Conservation (phyloP, 73 alveolate species). For the Effrenium voratum region DNA sequence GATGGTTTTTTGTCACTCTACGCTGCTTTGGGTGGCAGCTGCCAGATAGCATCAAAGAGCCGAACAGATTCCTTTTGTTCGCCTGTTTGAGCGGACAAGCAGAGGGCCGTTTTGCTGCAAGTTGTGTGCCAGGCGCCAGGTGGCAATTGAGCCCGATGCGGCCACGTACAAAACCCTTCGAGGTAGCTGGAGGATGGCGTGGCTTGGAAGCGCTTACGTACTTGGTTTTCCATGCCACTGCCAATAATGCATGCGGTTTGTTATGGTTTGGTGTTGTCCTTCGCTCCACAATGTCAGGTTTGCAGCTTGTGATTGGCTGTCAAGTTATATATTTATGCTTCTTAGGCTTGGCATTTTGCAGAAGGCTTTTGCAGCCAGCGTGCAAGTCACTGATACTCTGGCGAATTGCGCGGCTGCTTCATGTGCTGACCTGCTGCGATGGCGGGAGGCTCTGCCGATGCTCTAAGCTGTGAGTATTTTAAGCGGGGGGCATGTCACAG, state of each 20-base stretch:
- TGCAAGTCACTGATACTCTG: conserved; percentile 19
- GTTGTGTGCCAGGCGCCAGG: neutral
- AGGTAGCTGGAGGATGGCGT: neutral
- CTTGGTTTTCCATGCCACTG: neutral
- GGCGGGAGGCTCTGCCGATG: conserved; percentile 14
- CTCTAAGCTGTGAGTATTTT: too few species aligned
- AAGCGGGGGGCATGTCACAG: too few species aligned
- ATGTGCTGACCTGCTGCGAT: neutral
- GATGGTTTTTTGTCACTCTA: neutral
- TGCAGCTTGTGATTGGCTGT: neutral
- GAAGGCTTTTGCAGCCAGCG: neutral
- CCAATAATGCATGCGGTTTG: neutral
- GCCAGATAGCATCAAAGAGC: too few species aligned
- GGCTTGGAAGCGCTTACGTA: neutral
- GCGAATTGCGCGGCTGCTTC: conserved; percentile 24
- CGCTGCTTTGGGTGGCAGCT: too few species aligned
- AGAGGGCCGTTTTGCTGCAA: too few species aligned
- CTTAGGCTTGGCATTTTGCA: conserved; percentile 42
- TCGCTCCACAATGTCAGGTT: neutral
- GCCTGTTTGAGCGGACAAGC: too few species aligned
- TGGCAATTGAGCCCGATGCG: neutral
- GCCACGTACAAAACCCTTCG: neutral
- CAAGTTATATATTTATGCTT: too few species aligned
- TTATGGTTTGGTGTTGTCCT: neutral
- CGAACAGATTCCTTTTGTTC: too few species aligned